These are phyloP conservation scores for Breviolum minutum DNA, from an alignment of 73 alveolate species.

Conservation along the genomic window DNA sequence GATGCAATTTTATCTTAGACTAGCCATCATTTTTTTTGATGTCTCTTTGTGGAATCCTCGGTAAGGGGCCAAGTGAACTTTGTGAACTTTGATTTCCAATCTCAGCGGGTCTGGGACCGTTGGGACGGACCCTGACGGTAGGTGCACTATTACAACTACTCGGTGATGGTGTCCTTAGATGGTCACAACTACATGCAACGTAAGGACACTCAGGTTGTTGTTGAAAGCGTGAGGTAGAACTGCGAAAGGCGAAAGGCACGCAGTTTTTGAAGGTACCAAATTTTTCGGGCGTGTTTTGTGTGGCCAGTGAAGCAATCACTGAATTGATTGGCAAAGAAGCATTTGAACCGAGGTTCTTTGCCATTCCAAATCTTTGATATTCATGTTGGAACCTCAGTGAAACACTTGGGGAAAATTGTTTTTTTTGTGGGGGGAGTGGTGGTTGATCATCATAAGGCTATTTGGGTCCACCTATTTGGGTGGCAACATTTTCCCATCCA, in stretches of 20 bases:
- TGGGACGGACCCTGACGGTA: neutral
- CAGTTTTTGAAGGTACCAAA: neutral
- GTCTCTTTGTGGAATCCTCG: no score
- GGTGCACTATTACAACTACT: slow-evolving; percentile 83
- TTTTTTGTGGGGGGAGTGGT: neutral
- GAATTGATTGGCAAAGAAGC: neutral
- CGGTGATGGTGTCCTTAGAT: slow-evolving; percentile 82
- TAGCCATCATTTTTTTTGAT: no score
- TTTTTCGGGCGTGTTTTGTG: neutral
- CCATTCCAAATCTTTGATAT: slow-evolving; percentile 60
- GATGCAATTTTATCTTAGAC: no score
- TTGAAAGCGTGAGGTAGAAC: no score
- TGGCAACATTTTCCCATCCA: slow-evolving; percentile 6
- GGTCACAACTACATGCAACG: slow-evolving; percentile 81
- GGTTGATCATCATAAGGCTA: no score
- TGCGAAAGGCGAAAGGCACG: no score
- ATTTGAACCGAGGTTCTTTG: neutral
- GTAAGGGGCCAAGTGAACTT: no score
- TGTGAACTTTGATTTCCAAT: no score
- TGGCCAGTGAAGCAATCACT: neutral
- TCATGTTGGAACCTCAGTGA: slow-evolving; percentile 9
- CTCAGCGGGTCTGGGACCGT: no score
- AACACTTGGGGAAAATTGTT: neutral
- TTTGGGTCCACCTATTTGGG: no score
- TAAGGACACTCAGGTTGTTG: neutral